phyloP scores from a whole-genome alignment of 140 eudicot species.

The Cichorium intybus region DNA sequence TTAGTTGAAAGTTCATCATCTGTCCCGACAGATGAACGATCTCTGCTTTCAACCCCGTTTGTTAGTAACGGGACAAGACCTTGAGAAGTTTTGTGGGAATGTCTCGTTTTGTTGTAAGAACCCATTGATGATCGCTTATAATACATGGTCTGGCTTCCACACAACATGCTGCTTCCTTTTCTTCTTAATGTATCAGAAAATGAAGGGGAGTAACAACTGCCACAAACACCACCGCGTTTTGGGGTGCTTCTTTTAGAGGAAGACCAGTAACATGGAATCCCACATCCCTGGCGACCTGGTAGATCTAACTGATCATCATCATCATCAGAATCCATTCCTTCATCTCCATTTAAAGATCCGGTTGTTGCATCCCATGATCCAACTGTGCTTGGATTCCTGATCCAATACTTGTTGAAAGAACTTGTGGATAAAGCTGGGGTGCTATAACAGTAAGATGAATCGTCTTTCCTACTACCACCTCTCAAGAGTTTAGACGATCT shows the following conservation, averaged over 20 bases:
- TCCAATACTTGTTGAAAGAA: constrained; percentile 51
- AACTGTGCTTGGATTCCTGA: constrained; percentile 67
- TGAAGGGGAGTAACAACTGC: constrained; percentile 85
- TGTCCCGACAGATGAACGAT: constrained; percentile 65
- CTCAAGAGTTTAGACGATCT: constrained; percentile 45
- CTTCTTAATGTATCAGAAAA: constrained; percentile 79
- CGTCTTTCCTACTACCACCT: constrained; percentile 61
- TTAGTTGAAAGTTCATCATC: constrained; percentile 88
- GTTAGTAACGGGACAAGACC: constrained; percentile 72
- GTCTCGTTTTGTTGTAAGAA: constrained; percentile 53
- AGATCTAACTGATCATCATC: constrained; percentile 75
- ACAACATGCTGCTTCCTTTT: constrained; percentile 76
- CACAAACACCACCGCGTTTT: constrained; percentile 50
- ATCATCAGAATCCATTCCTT: constrained; percentile 34
- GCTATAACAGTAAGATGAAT: constrained; percentile 68
- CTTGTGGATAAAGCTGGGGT: constrained; percentile 91
- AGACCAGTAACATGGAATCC: constrained; percentile 93
- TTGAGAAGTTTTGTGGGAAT: constrained; percentile 50
- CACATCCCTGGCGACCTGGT: constrained; percentile 84
- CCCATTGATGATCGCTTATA: constrained; percentile 50
- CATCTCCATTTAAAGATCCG: constrained; percentile 62
- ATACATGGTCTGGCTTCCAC: constrained; percentile 64
- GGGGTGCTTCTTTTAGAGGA: constrained; percentile 72
- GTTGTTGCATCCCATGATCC: constrained; percentile 94
- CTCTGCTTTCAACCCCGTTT: constrained; percentile 54